Base-by-base conservation (phyloP, 2,329 filamentous ascomycete species). In the Cytospora piceicola region DNA sequence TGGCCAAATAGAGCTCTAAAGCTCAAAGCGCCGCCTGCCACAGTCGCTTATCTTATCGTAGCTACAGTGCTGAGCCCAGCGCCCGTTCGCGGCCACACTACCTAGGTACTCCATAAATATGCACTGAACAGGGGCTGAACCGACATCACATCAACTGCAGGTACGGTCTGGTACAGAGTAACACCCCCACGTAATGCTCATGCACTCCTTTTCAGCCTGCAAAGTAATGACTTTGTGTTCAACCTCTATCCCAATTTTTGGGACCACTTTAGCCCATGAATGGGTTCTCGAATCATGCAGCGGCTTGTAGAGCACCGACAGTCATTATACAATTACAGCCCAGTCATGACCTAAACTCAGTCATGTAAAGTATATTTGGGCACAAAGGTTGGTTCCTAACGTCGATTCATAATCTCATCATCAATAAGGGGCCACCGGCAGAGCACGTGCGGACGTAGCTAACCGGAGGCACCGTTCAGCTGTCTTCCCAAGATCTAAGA, bases 401-500 rank as follows among this genome's bases (percentile, higher is more conserved):
- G 22, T 54, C 49, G 9, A 64, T 29, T 55, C 58, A 67, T 61
- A 34, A 57, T 30, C 32, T 61, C 62, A 58, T 62, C 34, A 61
- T 58, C 52, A 24, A 49, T 55, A 39, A 55, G 24, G 34, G 46
- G n/a, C 61, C 54, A 54, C 63, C 53, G 29, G 57, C 17, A 42
- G 15, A 42, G 39, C 39, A 42, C n/a, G 39, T 52, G 5, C 27
- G 27, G 27, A 29, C 27, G 46, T 46, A n/a, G 46, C n/a, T 52
- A 51, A 53, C 54, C 32, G 29, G 30, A 32, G n/a, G 46, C n/a
- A 20, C 32, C 30, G 17, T 30, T 30, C n/a, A 3, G 36, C n/a
- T 30, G 42, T 34, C 34, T 17, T 34, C 51, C 42, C 11, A 14
- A 36, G 11, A 15, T 62, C 72, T 77, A 87, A 58, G 78, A 81